phyloP scores from a whole-genome alignment of 305 asterid genomes.

The Fraxinus dipetala region DNA sequence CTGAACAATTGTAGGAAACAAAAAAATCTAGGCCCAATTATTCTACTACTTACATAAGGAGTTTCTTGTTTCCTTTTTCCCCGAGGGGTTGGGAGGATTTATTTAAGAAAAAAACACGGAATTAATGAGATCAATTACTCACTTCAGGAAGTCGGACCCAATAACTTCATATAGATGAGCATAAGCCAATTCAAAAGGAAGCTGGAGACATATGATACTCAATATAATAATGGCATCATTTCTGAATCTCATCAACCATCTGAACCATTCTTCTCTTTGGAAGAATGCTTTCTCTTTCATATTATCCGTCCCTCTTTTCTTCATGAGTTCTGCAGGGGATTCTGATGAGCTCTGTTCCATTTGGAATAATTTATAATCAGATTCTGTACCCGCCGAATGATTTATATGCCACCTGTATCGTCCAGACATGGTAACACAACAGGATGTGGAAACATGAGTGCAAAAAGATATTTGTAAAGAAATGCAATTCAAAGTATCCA shows the following conservation, averaged over 20 bases:
- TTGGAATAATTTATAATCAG: constrained; percentile 44
- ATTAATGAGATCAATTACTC: constrained; percentile 30
- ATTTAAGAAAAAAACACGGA: not conserved
- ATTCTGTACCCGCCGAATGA: constrained; percentile 43
- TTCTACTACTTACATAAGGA: not conserved
- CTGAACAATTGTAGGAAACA: not conserved
- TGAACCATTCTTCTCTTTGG: constrained; percentile 91
- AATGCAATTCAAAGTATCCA: not conserved
- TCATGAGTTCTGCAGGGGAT: constrained; percentile 47
- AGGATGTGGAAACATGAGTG: not conserved
- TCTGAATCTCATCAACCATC: constrained; percentile 83
- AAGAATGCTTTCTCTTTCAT: constrained; percentile 53
- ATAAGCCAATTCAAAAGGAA: constrained; percentile 87
- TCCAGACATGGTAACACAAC: not conserved
- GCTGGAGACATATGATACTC: constrained; percentile 87
- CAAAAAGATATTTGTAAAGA: not conserved
- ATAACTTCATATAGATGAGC: constrained; percentile 81
- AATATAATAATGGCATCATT: constrained; percentile 69
- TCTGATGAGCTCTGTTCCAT: constrained; percentile 39
- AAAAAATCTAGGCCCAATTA: not conserved
- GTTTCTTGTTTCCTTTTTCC: not conserved
- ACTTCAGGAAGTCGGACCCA: constrained; percentile 64
- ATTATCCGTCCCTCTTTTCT: constrained; percentile 53
- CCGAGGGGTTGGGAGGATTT: not conserved
- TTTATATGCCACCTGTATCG: constrained; percentile 72